These are phyloP conservation scores for Wickerhamomyces subpelliculosus DNA, from an alignment of 805 yeast genomes.

Conservation along the genomic window DNA sequence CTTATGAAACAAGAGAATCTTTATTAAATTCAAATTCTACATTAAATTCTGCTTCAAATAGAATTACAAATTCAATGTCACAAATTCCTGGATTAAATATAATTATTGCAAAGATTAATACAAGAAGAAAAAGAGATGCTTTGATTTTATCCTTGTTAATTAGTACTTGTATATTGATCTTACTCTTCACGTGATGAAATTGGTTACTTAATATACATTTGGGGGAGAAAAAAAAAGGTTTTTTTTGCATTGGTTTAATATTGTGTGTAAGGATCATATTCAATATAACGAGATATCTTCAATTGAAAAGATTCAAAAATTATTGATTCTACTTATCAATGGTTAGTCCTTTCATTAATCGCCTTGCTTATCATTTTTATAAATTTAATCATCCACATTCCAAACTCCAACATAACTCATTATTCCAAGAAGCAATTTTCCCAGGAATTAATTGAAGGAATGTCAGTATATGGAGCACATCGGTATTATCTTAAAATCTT, in stretches of 20 bases:
- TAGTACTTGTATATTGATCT: constrained; percentile 60
- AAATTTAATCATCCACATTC: too few relatives aligned
- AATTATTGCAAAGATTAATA: constrained; percentile 71
- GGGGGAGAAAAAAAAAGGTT: neutral
- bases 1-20: constrained; percentile 85
- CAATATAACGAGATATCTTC: too few relatives aligned
- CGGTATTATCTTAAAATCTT: too few relatives aligned
- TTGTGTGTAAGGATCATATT: too few relatives aligned
- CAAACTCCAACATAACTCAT: too few relatives aligned
- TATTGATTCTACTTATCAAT: too few relatives aligned
- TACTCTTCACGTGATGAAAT: constrained; percentile 44
- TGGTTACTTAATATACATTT: neutral
- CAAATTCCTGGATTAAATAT: constrained; percentile 79
- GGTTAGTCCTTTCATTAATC: too few relatives aligned
- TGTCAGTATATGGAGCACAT: too few relatives aligned
- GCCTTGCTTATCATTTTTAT: too few relatives aligned
- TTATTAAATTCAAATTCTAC: constrained; percentile 62
- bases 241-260: neutral
- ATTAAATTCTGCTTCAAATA: constrained; percentile 56
- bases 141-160: constrained; percentile 73
- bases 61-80: constrained; percentile 53
- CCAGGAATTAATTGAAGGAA: too few relatives aligned
- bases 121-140: constrained; percentile 84
- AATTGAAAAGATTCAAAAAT: too few relatives aligned
- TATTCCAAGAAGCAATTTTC: too few relatives aligned